Evolutionary conservation across 2,329 filamentous ascomycete genomes (phyloP).

Genomic region (Phaeophleospora eucalypticola): DNA sequence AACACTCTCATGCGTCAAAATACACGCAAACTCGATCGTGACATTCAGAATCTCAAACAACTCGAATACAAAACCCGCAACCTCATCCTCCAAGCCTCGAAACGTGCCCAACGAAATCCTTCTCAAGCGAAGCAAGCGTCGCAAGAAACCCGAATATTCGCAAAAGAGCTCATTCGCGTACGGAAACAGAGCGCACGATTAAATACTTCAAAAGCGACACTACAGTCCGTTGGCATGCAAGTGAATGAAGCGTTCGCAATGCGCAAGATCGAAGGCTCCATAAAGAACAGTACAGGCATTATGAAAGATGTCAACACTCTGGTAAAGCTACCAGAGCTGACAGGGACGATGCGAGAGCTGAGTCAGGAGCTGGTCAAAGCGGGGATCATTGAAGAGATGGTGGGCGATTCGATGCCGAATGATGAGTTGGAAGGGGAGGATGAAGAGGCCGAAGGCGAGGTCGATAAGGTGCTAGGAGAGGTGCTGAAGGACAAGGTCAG

Average conservation of each 20-base stretch:
- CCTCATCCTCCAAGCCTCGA: constrained; percentile 77
- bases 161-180: constrained; percentile 77
- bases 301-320: constrained; percentile 96
- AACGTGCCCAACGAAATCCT: constrained; percentile 75
- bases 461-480: constrained; percentile 89
- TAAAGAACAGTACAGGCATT: constrained; percentile 79
- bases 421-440: constrained; percentile 67
- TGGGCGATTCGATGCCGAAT: constrained; percentile 76
- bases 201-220: constrained; percentile 82
- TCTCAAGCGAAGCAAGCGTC: constrained; percentile 73
- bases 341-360: constrained; percentile 83
- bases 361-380: constrained; percentile 86
- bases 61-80: constrained; percentile 81
- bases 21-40: constrained; percentile 89
- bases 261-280: constrained; percentile 90
- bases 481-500: constrained; percentile 78
- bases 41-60: constrained; percentile 72
- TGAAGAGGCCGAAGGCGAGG: constrained; percentile 74
- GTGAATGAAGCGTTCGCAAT: constrained; percentile 95
- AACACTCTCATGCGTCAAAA: constrained; percentile 85
- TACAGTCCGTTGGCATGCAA: constrained; percentile 93
- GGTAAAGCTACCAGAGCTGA: constrained; percentile 78
- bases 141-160: constrained; percentile 81
- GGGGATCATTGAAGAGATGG: constrained; percentile 97
- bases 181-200: constrained; percentile 72